These are phyloP conservation scores for Mycena capillaripes DNA, from an alignment of 768 basidiomycete species.

Conservation along the genomic window DNA sequence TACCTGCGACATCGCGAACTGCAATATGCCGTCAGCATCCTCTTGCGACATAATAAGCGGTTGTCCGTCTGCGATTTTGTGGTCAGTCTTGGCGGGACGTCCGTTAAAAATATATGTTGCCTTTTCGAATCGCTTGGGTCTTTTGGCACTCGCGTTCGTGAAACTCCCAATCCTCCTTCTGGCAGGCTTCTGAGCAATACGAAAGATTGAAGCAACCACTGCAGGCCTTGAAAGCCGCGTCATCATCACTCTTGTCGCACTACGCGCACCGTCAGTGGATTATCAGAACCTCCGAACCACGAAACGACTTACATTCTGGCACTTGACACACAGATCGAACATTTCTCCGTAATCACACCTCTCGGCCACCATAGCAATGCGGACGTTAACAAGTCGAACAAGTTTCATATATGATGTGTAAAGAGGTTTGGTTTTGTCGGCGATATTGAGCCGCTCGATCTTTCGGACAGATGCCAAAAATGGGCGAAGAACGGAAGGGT, in stretches of 20 bases:
- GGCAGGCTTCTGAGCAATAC: conserved; percentile 9
- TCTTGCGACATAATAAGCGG: not conserved
- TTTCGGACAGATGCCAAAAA: not conserved
- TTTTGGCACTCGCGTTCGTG: not conserved
- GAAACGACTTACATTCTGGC: not conserved
- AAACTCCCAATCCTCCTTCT: not conserved
- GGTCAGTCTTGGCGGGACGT: not conserved
- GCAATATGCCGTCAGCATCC: not conserved
- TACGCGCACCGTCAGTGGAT: not conserved
- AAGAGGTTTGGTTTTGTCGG: not conserved
- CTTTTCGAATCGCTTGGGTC: not conserved
- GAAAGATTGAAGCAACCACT: not conserved
- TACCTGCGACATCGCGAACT: not conserved
- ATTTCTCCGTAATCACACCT: no score
- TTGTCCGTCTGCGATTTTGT: not conserved
- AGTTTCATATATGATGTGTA: not conserved
- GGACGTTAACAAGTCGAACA: not conserved
- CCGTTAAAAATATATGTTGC: not conserved
- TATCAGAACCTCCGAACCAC: not conserved
- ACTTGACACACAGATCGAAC: not conserved
- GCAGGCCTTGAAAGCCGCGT: not conserved
- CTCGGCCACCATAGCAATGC: not conserved
- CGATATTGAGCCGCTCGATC: not conserved
- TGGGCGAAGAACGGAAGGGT: conserved; percentile 14
- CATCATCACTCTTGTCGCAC: not conserved